These are phyloP conservation scores for Gossypium ekmanianum DNA, from an alignment of 345 rosid species.

Conservation along the genomic window DNA sequence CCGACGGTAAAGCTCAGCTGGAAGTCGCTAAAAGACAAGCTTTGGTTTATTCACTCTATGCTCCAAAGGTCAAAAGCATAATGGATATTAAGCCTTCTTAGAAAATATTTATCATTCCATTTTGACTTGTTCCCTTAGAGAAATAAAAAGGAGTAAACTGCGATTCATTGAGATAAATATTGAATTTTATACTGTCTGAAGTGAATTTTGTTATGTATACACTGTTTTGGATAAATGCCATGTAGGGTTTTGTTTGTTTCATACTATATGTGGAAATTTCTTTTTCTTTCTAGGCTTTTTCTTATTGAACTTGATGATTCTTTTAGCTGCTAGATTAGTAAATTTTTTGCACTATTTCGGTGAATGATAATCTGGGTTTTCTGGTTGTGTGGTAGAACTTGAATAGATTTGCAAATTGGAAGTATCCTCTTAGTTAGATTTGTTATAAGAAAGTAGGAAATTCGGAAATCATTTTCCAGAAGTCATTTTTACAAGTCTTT, in stretches of 20 bases:
- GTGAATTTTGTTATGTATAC: not conserved
- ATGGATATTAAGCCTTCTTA: conserved; percentile 54
- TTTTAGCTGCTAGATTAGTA: not conserved
- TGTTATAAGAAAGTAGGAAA: not conserved
- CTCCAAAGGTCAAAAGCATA: conserved; percentile 68
- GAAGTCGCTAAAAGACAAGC: conserved; percentile 67
- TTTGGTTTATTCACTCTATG: conserved; percentile 60
- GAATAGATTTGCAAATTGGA: conserved; percentile 8
- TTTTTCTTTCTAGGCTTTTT: not conserved
- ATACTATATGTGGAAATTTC: not conserved
- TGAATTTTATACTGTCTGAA: not conserved
- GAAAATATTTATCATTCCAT: not conserved
- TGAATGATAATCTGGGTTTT: not conserved
- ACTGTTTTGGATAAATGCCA: not conserved
- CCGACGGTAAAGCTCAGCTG: conserved; percentile 21
- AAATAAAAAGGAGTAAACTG: not conserved
- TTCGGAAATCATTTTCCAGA: not conserved
- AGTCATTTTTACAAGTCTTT: not conserved
- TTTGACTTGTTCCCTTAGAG: not conserved
- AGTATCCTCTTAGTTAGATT: not conserved
- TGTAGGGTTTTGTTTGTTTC: not conserved
- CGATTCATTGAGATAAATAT: not conserved
- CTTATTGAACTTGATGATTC: not conserved
- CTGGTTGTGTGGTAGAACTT: not conserved
- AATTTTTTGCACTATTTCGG: not conserved